Conservation (phyloP, 106 monocot species). For the Platanthera zijinensis region DNA sequence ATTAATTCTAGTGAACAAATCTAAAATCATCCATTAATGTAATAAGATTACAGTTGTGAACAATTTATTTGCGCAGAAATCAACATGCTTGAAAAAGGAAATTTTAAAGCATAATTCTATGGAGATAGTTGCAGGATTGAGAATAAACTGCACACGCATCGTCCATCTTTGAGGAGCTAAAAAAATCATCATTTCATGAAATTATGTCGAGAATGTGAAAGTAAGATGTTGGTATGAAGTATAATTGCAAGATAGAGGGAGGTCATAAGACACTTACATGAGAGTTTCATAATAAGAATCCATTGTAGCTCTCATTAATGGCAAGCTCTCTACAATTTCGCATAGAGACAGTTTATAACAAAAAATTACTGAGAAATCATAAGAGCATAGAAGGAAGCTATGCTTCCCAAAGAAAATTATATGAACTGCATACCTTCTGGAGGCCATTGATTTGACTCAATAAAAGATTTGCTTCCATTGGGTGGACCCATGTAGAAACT, state of each 20-base stretch:
- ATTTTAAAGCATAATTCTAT: no score
- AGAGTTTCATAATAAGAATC: constrained; percentile 37
- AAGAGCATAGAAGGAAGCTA: background rate
- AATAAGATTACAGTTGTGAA: no score
- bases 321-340: constrained; percentile 45
- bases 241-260: background rate
- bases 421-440: constrained; percentile 37
- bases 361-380: background rate
- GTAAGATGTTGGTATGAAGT: background rate
- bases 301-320: constrained; percentile 59
- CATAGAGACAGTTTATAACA: constrained; percentile 14
- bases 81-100: no score
- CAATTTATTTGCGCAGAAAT: no score
- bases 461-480: constrained; percentile 12
- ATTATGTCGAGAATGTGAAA: background rate
- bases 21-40: no score
- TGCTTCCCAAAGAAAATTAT: background rate
- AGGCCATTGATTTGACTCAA: constrained; percentile 65
- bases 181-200: no score
- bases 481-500: constrained; percentile 70
- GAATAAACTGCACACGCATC: no score
- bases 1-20: no score
- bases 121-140: background rate
- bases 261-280: constrained; percentile 38
- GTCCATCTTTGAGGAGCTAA: no score